Evolutionary conservation across 2,329 filamentous ascomycete genomes (phyloP), one percentile per base, ranked within the genome.

Genomic region (Berkeleyomyces rouxiae): DNA sequence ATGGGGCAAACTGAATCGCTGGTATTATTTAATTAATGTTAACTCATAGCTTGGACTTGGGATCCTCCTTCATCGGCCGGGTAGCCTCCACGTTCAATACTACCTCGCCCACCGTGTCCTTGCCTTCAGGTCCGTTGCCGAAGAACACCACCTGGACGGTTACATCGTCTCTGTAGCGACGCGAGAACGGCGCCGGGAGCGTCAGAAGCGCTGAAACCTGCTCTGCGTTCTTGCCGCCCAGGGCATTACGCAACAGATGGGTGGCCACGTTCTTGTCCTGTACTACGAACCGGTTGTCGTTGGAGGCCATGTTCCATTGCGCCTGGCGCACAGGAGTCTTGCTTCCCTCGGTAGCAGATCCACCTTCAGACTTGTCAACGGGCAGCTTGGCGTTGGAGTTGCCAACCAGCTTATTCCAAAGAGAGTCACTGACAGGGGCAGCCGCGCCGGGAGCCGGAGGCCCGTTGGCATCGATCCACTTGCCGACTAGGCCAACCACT

Each of bases 61-160:
- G 69, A 44, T 67, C 66, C 43, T 71, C 70, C 58, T 73, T 69
- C 61, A 65, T 51, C 44, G 67, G 62, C 7, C 70, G 68, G 65
- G 86, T 95, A 1, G 93, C 93, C 70, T 96, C 92, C 67, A 86
- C 78, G 73, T 97, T 99, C 64, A 95, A 73, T 4, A 86, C 82
- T 4, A 97, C 86, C 66, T 86, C 85, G 43, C 91, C 90, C 39
- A 81, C 87, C 13, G 43, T 58, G 37, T 62, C 51, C 71, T 85
- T 85, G 61, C 85, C 77, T 43, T 86, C 83, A n/a, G 58, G 53
- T 9, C 43, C 57, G 68, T 95, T 83, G 65, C 93, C 93, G 69
- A 99, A 99, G 80, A 99, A 99, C 70, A 99, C 95, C 65, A 99
- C 93, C 73, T 99, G 90, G 13, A 99, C 92, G 0, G 93, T 99